These are phyloP conservation scores for Chlamydomonas sphaeroides DNA, from an alignment of 139 green algal species.

Conservation along the genomic window DNA sequence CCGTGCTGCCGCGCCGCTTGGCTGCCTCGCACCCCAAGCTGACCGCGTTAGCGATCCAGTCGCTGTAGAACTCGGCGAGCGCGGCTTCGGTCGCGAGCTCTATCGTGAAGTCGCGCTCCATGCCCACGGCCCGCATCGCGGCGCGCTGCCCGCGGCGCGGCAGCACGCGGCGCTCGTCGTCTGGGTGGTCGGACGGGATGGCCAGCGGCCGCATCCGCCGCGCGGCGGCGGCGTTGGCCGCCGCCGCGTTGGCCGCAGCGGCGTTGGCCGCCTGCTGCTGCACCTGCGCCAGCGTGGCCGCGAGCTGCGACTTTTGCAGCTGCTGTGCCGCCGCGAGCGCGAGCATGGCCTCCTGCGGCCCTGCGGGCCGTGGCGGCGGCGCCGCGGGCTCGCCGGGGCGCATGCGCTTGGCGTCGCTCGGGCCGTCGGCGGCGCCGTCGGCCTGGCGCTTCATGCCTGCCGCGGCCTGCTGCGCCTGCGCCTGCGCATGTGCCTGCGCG, in stretches of 20 bases:
- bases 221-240: background rate
- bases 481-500: background rate
- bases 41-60: constrained; percentile 46
- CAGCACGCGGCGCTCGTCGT: constrained; percentile 37
- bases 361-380: background rate
- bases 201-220: background rate
- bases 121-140: constrained; percentile 34
- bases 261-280: background rate
- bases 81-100: constrained; percentile 30
- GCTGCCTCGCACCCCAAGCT: constrained; percentile 47
- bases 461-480: background rate
- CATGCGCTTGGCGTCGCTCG: constrained; percentile 5
- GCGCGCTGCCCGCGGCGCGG: constrained; percentile 30
- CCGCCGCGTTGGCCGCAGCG: background rate
- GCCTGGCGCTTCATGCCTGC: background rate
- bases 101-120: constrained; percentile 41
- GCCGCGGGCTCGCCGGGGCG: background rate
- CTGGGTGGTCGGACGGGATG: background rate
- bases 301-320: no score
- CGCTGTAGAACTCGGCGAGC: constrained; percentile 47
- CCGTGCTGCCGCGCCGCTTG: constrained; percentile 43
- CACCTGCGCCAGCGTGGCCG: no score
- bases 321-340: no score
- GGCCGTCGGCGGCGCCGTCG: background rate
- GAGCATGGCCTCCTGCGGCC: no score